Evolutionary conservation across 805 yeast genomes (phyloP), one percentile per base, ranked within the genome.

Genomic region (Candida nanaspora): DNA sequence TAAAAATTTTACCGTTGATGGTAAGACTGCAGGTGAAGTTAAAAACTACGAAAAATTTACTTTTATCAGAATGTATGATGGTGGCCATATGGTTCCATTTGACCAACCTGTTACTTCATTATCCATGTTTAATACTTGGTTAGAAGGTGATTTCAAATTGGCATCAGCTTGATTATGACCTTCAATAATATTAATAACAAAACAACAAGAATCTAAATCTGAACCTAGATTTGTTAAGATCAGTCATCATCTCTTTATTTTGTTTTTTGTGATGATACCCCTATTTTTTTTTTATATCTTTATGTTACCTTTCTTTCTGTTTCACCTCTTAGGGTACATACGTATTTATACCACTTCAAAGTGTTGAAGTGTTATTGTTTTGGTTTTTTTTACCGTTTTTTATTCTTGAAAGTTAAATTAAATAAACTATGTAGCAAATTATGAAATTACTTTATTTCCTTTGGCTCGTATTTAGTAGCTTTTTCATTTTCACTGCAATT

Each of bases 31-130:
- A 21, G 98, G 98, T 44, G 78, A 82, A 53, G 82, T 80, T 23
- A 87, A 86, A 68, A 82, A 77, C 58, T 74, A 65, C 52, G 78
- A 74, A 20, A 72, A 79, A 33, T 80, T 87, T 55, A 80, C 94
- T 3, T 87, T 83, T 63, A 69, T 86, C 54, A 74, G 95, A 57
- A 72, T 87, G 32, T 82, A 61, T 49, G 84, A 78, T 47, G 95
- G 91, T 30, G 96, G 96, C 10, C 96, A 87, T 62, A 84, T 87
- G 95, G 95, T 86, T 48, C 95, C 95, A 25, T 82, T 71, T 52
- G 91, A 87, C 62, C 91, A 86, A 65, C 95, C 95, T 8, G 81
- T 73, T 50, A 73, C 72, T 48, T 68, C 93, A 2, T 69, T 80
- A 50, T 74, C 76, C 28, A 76, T 86, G 82, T 70, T 84, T 18